A percentile compares a stretch with the other conserved stretches of the same genome.
phyloP scores from a whole-genome alignment of 371 early-diverging fungal genomes.

The Rozella allomycis region DNA sequence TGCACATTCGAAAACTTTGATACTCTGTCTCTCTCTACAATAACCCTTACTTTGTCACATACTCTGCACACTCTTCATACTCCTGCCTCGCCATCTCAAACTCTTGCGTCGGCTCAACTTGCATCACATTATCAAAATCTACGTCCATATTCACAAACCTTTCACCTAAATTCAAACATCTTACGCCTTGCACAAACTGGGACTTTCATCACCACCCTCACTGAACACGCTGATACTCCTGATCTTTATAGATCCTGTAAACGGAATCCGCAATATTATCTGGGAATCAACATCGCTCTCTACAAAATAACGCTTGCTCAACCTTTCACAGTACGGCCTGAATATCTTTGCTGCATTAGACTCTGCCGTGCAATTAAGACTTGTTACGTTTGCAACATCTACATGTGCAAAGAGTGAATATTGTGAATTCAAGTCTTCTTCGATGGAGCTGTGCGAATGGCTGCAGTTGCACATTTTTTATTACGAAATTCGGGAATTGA shows the following conservation, averaged over 20 bases:
- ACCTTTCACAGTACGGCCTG: conserved; percentile 60
- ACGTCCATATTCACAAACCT: neutral
- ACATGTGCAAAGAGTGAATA: conserved; percentile 57
- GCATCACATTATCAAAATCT: neutral
- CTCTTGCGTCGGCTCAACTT: conserved; percentile 47
- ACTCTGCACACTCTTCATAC: conserved; percentile 40
- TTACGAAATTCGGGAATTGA: too few species aligned
- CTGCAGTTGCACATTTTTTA: too few species aligned
- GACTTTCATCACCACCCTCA: conserved; percentile 38
- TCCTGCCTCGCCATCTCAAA: conserved; percentile 40
- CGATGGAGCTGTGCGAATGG: too few species aligned
- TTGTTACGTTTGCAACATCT: conserved; percentile 48
- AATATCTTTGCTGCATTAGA: conserved; percentile 49
- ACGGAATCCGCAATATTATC: conserved; percentile 68
- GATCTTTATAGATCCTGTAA: conserved; percentile 68
- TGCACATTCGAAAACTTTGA: conserved; percentile 66
- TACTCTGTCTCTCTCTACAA: conserved; percentile 21
- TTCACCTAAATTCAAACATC: neutral
- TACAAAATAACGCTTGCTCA: conserved; percentile 39
- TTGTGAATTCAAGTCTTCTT: too few species aligned
- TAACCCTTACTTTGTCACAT: neutral
- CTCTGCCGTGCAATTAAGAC: conserved; percentile 51
- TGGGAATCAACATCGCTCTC: conserved; percentile 77
- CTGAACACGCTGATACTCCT: conserved; percentile 60
- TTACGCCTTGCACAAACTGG: conserved; percentile 51